Percentiles rank a stretch among this genome's conserved stretches.
These are phyloP conservation scores for Racocetra persica DNA, from an alignment of 371 early-diverging fungal species.

Conservation along the genomic window DNA sequence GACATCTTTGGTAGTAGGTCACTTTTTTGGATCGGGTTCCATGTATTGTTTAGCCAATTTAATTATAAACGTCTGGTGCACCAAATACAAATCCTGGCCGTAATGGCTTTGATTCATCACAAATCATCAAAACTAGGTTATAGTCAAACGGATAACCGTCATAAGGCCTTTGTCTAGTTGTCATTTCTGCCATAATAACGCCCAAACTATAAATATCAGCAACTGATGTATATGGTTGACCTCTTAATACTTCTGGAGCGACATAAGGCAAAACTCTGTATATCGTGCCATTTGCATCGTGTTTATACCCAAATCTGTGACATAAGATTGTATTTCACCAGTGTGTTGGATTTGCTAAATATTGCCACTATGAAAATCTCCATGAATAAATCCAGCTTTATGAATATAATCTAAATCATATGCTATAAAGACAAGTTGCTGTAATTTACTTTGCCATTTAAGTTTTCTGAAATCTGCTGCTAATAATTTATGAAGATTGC, in stretches of 20 bases:
- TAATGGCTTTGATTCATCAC: not conserved
- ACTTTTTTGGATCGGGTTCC: slow-evolving; percentile 5
- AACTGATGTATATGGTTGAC: not conserved
- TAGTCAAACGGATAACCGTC: not conserved
- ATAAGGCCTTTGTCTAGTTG: slow-evolving; percentile 25
- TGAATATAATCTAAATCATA: too few relatives aligned
- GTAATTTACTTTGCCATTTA: too few relatives aligned
- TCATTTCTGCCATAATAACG: slow-evolving; percentile 16
- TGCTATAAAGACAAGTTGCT: too few relatives aligned
- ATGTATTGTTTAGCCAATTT: not conserved
- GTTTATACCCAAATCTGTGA: too few relatives aligned
- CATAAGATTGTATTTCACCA: too few relatives aligned
- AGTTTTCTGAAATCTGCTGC: too few relatives aligned
- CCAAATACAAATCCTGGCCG: not conserved
- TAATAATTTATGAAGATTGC: too few relatives aligned
- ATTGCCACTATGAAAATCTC: too few relatives aligned
- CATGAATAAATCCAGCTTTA: too few relatives aligned
- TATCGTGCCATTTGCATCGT: too few relatives aligned
- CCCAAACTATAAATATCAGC: slow-evolving; percentile 37
- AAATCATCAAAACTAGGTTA: too few relatives aligned
- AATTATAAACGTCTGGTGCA: not conserved
- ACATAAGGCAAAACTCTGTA: slow-evolving; percentile 34
- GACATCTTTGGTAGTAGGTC: not conserved
- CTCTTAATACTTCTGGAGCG: slow-evolving; percentile 24
- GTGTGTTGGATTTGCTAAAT: too few relatives aligned